Evolutionary conservation across 202 grass and related monocot species (phyloP).

Genomic region (Digitaria exilis): DNA sequence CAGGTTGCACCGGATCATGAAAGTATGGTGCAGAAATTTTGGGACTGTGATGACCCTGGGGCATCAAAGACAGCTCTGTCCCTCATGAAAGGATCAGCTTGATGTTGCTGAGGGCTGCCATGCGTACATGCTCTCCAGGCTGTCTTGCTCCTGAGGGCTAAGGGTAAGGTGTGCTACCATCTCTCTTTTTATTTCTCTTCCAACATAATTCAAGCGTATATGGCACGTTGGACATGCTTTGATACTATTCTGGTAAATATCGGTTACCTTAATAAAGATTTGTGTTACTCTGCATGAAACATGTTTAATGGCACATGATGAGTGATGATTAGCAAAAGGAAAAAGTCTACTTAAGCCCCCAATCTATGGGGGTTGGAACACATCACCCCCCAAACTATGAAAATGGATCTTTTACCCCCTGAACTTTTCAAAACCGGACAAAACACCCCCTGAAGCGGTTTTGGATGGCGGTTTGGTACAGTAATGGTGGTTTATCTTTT

Average conservation of each 20-base stretch:
- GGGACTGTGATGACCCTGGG: conserved; percentile 51
- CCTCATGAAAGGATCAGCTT: neutral
- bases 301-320: conserved; percentile 21
- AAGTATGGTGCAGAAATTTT: conserved; percentile 60
- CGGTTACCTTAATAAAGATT: neutral
- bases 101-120: conserved; percentile 64
- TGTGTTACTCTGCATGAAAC: neutral
- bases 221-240: neutral
- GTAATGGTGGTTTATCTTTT: too few relatives aligned
- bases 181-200: neutral
- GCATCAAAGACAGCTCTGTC: conserved; percentile 50
- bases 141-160: conserved; percentile 71
- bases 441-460: too few relatives aligned
- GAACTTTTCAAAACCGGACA: too few relatives aligned
- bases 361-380: too few relatives aligned
- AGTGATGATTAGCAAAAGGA: neutral
- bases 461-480: too few relatives aligned
- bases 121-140: conserved; percentile 79
- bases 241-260: neutral
- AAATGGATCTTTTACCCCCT: too few relatives aligned
- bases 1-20: conserved; percentile 62
- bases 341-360: too few relatives aligned
- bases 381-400: too few relatives aligned
- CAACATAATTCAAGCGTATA: neutral
- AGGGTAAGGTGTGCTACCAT: conserved; percentile 35